Base-by-base conservation (phyloP, 768 basidiomycete species). In the Omphalotus guepiniiformis region DNA sequence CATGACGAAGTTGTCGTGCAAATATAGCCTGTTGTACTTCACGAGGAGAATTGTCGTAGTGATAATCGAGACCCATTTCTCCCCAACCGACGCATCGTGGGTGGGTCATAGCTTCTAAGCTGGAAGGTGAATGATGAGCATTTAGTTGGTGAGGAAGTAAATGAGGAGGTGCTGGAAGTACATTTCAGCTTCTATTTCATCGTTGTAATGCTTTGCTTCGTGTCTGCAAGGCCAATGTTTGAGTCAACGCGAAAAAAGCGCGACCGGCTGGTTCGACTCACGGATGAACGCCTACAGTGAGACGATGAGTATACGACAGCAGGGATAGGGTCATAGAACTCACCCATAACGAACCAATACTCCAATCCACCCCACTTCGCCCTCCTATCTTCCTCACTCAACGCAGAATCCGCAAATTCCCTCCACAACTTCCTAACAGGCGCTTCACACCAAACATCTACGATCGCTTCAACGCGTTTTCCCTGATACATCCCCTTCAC, bases 371-470 rank as follows among this genome's bases (percentile, higher is more conserved):
- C 76, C 89, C 88, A 91, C 35, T 71, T 69, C 1, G 58, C 58
- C 27, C 58, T 55, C 51, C 79, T 65, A 40, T 76, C 75, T 45
- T 77, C 70, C 25, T 63, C 61, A 0, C 68, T 72, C 49, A 83
- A 23, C 2, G 86, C 85, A 1, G 82, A 79, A 62, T 89, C 84
- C 1, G 89, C 89, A 36, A 88, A 69, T 51, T 83, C 83, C 55
- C 69, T 77, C 88, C 88, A 91, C 6, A 69, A 16, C 27, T 52
- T 66, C 50, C 68, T 68, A 12, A 88, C 79, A 0, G 89, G 85
- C 0, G 85, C 85, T 57, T 92, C 91, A 54, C 91, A 93, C 85
- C 88, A 93, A 2, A 93, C 91, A 54, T 93, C 91, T 5, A 93
- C 80, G 44, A 93, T 73, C 4, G 81, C 75, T 43, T 78, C 68